phyloP scores from a whole-genome alignment of 2,329 filamentous ascomycete genomes.

The Orbilia ellipsospora region DNA sequence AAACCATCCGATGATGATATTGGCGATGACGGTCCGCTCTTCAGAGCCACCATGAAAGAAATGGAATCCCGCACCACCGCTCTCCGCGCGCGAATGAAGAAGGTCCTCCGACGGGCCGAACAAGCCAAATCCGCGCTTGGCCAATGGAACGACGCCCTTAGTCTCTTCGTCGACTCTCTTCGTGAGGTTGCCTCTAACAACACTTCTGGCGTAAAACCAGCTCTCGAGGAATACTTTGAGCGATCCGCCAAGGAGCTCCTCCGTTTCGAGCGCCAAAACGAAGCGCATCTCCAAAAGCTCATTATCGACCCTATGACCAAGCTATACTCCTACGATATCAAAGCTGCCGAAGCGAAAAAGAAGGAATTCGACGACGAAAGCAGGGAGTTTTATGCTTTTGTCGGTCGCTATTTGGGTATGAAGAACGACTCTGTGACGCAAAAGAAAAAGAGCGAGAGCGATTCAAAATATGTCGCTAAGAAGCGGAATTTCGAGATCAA shows the following conservation, averaged over 20 bases:
- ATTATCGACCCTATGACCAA: constrained; percentile 94
- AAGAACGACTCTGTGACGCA: constrained; percentile 95
- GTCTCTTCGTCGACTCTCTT: constrained; percentile 83
- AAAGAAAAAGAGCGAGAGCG: constrained; percentile 94
- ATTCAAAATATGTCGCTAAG: constrained; percentile 95
- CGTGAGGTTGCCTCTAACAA: constrained; percentile 85
- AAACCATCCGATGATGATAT: constrained; percentile 84
- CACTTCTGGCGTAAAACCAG: constrained; percentile 94
- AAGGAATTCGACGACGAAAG: constrained; percentile 99
- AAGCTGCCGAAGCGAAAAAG: constrained; percentile 95
- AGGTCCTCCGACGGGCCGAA: constrained; percentile 93
- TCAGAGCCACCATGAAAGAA: constrained; percentile 95
- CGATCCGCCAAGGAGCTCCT: constrained; percentile 94
- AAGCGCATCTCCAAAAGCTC: constrained; percentile 83
- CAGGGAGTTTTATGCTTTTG: constrained; percentile 97
- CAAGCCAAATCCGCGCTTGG: constrained; percentile 81
- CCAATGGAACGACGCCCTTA: constrained; percentile 85
- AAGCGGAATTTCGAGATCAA: constrained; percentile 95
- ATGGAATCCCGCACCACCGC: constrained; percentile 95
- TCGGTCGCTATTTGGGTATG: constrained; percentile 94
- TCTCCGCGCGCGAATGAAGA: constrained; percentile 95
- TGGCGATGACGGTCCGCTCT: constrained; percentile 91
- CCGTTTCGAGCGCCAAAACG: constrained; percentile 85
- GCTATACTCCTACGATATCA: constrained; percentile 95
- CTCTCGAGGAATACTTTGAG: constrained; percentile 97